Base-by-base conservation (phyloP, 2,329 filamentous ascomycete genomes). In the Phialemonium atrogriseum region DNA sequence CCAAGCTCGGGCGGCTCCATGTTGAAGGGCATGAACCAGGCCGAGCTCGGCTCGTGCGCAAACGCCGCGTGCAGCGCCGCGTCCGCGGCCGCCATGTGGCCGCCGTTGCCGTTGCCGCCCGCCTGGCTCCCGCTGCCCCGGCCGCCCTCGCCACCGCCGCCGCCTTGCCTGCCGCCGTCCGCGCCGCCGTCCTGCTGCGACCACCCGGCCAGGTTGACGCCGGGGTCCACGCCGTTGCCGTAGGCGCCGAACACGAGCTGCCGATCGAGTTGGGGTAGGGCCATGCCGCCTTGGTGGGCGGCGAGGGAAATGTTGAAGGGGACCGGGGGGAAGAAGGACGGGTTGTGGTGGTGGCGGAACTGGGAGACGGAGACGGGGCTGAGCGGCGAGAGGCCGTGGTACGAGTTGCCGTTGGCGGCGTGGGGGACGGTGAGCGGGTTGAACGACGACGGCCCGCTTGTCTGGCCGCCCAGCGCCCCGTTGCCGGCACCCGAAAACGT, bases 21-120 rank as follows among this genome's bases (percentile, higher is more conserved):
- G 51, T 94, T 93, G 58, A 94, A 94, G 2, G 88, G 86, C 64
- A 94, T 78, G 55, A 93, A 94, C 84, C 88, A 96, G 5, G 83
- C 84, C 32, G 79, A 80, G 30, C 63, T 70, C 3, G 68, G 60
- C 38, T 75, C 70, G 21, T 58, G 58, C 4, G 45, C 48, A 27
- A 51, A 51, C 2, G 46, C 45, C 9, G 47, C 44, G 14, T 51
- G 46, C 28, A 55, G 38, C 13, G 46, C 46, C 9, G 44, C 43
- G 16, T 48, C 44, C 21, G 36, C 16, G 4, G 24, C 31, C n/a
- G 33, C 26, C 23, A 25, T 18, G 17, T 18, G 19, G 28, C 21
- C 24, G 13, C 7, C 28, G 34, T 34, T 34, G 19, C 32, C 29
- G 17, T 42, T 35, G 23, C 51, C 44, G 19, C 50, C 47, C 23